A percentile compares a stretch with the other conserved stretches of the same genome.
phyloP scores from a whole-genome alignment of 164 flowering plant species.

The Kalanchoe fedtschenkoi region DNA sequence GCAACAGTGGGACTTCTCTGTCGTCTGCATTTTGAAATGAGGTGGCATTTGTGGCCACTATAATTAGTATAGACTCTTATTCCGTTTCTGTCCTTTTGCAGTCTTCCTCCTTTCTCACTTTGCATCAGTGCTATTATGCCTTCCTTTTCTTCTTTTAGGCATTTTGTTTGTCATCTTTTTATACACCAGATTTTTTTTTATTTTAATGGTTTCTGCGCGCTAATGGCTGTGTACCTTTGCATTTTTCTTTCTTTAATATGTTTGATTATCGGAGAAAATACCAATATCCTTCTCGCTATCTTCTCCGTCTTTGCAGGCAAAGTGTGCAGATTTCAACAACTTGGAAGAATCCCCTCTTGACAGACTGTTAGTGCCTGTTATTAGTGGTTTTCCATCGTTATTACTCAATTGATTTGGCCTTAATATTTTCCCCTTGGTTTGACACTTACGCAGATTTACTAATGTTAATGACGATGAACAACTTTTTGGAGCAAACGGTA shows the following conservation, averaged over 20 bases:
- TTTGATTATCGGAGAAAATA: neutral
- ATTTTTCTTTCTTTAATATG: neutral
- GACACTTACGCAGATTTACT: constrained; percentile 41
- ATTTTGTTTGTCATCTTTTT: no score
- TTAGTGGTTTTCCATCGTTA: neutral
- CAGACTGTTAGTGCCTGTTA: constrained; percentile 42
- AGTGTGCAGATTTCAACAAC: constrained; percentile 51
- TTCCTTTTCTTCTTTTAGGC: no score
- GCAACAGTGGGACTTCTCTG: no score
- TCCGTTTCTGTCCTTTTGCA: no score
- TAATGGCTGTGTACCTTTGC: no score
- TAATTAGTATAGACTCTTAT: no score
- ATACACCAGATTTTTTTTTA: no score
- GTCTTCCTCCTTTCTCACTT: no score
- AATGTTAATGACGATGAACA: constrained; percentile 71
- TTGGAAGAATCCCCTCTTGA: constrained; percentile 79
- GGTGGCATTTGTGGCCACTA: no score
- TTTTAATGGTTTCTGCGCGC: no score
- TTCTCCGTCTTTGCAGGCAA: constrained; percentile 38
- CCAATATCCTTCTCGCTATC: neutral
- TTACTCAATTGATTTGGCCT: neutral
- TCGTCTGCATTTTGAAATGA: no score
- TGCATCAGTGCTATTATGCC: no score
- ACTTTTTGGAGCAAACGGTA: constrained; percentile 79
- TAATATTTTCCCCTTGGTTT: neutral